phyloP scores from a whole-genome alignment of 208 protist species.

The Leishmania braziliensis region DNA sequence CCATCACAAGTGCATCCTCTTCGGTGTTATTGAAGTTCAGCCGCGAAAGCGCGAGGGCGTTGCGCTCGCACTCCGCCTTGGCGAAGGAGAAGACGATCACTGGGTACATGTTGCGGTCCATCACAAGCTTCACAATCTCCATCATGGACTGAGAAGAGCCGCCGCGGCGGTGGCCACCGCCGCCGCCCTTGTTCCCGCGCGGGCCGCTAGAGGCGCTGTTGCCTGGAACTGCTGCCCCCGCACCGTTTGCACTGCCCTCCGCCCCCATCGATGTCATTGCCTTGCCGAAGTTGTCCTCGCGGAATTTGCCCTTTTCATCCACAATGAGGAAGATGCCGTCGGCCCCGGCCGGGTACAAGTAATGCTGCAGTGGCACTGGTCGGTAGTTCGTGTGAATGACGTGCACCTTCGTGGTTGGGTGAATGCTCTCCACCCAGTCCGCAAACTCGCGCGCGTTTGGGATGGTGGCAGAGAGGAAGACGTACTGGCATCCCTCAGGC shows the following conservation, averaged over 20 bases:
- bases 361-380: conserved; percentile 99
- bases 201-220: conserved; percentile 14
- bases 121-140: conserved; percentile 97
- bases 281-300: conserved; percentile 97
- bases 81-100: conserved; percentile 99
- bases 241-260: conserved; percentile 24
- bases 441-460: conserved; percentile 99
- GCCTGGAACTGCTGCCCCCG: conserved; percentile 27
- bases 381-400: conserved; percentile 99
- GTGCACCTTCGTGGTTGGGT: conserved; percentile 97
- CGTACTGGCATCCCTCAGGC: conserved; percentile 97
- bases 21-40: conserved; percentile 96
- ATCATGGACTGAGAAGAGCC: conserved; percentile 75
- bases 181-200: conserved; percentile 21
- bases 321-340: conserved; percentile 98
- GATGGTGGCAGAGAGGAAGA: conserved; percentile 99
- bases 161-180: conserved; percentile 20
- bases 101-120: conserved; percentile 97
- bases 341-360: conserved; percentile 97
- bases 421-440: conserved; percentile 98
- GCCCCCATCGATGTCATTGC: conserved; percentile 90
- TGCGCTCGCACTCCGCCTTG: conserved; percentile 98
- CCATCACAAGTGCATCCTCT: conserved; percentile 93
- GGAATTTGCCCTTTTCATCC: conserved; percentile 95
- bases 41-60: conserved; percentile 93